Evolutionary conservation across 2,329 filamentous ascomycete species (phyloP), one percentile per base, ranked within the genome.

Genomic region (Aspergillus transmontanensis): DNA sequence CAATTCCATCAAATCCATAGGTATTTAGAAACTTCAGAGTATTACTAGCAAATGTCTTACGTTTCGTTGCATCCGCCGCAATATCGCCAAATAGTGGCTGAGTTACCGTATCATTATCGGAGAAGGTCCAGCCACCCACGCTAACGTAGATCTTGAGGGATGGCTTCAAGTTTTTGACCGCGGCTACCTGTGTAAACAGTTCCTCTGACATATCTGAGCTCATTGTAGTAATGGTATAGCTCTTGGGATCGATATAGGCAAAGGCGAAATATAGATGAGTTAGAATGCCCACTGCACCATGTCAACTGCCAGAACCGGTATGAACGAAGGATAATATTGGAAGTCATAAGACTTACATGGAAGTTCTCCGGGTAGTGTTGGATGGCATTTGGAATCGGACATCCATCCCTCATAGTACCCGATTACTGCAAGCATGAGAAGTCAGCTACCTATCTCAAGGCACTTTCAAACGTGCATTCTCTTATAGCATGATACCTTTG

Each of bases 121-220:
- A 58, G 19, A 77, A 71, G 0, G 73, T 69, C 79, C 80, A 82
- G 6, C 82, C 82, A n/a, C 82, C 81, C 21, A 83, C 64, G 39
- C 14, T 71, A 66, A 62, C 81, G 72, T 69, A 72, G 76, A 36
- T 70, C 72, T 67, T 77, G 36, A 57, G 78, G 7, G 57, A 14
- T 12, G 19, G 6, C 39, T 74, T 66, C 3, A 54, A 63, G 0
- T 69, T 53, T 60, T 81, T 80, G 1, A 82, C 64, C 1, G 61
- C 62, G 0, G 73, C 74, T 28, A 77, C 71, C 1, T 70, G 39
- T 3, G 30, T 32, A 41, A 73, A 73, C 1, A 78, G 59, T 1
- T 58, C 21, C 0, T 19, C 53, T 6, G 66, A 58, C 55, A 11
- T 69, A 64, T 1, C 57, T 4, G 39, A 16, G 43, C 72, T 69